These are phyloP conservation scores for Ceratocystis albifundus DNA, from an alignment of 2,329 filamentous ascomycete genomes.

Conservation along the genomic window DNA sequence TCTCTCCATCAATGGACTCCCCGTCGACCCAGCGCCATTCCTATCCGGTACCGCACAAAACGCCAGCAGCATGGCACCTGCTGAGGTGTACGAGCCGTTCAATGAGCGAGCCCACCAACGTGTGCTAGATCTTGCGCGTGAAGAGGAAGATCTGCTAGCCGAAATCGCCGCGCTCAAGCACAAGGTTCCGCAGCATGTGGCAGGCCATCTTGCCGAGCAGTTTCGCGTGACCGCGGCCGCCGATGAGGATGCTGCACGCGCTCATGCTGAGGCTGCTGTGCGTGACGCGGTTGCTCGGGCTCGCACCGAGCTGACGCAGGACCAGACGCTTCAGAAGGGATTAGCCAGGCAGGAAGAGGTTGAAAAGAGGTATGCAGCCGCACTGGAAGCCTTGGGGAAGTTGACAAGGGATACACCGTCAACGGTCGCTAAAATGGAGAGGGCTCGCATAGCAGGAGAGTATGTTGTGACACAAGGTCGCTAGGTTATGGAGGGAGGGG, in stretches of 20 bases:
- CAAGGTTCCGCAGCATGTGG: slow-evolving; percentile 38
- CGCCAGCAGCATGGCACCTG: slow-evolving; percentile 25
- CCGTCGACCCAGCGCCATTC: slow-evolving; percentile 35
- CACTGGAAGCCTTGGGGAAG: slow-evolving; percentile 41
- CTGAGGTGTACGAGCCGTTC: slow-evolving; percentile 47
- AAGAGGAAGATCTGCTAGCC: slow-evolving; percentile 53
- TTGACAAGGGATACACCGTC: slow-evolving; percentile 51
- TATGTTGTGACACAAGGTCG: slow-evolving; percentile 39
- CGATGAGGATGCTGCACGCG: slow-evolving; percentile 39
- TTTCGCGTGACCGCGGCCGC: slow-evolving; percentile 33
- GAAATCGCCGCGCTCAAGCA: slow-evolving; percentile 52
- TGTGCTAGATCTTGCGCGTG: slow-evolving; percentile 48
- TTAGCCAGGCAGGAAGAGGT: slow-evolving; percentile 37
- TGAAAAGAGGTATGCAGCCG: slow-evolving; percentile 37
- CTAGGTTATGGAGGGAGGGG: slow-evolving; percentile 4
- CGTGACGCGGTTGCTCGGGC: slow-evolving; percentile 25
- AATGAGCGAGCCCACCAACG: slow-evolving; percentile 47
- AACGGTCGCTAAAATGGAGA: slow-evolving; percentile 53
- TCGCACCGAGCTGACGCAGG: slow-evolving; percentile 28
- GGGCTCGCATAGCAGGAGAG: slow-evolving; percentile 47
- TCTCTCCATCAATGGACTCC: slow-evolving; percentile 51
- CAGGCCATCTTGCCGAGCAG: slow-evolving; percentile 34
- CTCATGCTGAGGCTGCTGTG: slow-evolving; percentile 25
- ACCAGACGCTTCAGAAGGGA: slow-evolving; percentile 28
- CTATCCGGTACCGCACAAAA: slow-evolving; percentile 28